phyloP scores from a whole-genome alignment of 2,329 filamentous ascomycete species.

The Chrysosporium keratinophilum region DNA sequence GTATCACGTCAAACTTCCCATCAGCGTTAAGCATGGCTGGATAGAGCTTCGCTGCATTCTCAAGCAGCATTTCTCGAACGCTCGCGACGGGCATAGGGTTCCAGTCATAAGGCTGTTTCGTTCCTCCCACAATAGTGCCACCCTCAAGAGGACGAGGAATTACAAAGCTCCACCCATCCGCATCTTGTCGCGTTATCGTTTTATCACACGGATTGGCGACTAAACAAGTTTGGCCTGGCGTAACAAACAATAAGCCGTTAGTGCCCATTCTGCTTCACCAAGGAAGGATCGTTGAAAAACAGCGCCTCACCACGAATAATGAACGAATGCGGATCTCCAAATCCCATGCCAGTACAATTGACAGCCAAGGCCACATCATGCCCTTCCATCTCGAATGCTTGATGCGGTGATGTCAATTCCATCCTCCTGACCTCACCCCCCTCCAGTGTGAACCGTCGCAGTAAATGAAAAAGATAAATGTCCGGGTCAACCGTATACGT shows the following conservation, averaged over 20 bases:
- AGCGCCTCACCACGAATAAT: constrained; percentile 32
- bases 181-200: constrained; percentile 51
- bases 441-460: constrained; percentile 32
- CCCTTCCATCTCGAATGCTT: constrained; percentile 31
- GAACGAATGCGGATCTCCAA: constrained; percentile 34
- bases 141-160: constrained; percentile 53
- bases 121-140: constrained; percentile 57
- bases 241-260: background rate
- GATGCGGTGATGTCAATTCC: constrained; percentile 19
- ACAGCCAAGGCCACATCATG: constrained; percentile 31
- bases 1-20: constrained; percentile 34
- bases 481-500: constrained; percentile 37
- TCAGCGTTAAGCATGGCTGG: constrained; percentile 30
- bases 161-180: constrained; percentile 55
- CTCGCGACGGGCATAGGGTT: constrained; percentile 40
- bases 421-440: constrained; percentile 26
- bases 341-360: constrained; percentile 38
- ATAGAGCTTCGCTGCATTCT: constrained; percentile 33
- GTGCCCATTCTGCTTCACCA: too few species aligned
- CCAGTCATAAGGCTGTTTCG: constrained; percentile 52
- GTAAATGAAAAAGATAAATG: constrained; percentile 34
- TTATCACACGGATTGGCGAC: constrained; percentile 36
- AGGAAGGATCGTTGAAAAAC: background rate
- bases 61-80: constrained; percentile 41
- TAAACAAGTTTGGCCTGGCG: constrained; percentile 39